Evolutionary conservation across 2,329 filamentous ascomycete genomes (phyloP).

Genomic region (Verticillium tricorpus): DNA sequence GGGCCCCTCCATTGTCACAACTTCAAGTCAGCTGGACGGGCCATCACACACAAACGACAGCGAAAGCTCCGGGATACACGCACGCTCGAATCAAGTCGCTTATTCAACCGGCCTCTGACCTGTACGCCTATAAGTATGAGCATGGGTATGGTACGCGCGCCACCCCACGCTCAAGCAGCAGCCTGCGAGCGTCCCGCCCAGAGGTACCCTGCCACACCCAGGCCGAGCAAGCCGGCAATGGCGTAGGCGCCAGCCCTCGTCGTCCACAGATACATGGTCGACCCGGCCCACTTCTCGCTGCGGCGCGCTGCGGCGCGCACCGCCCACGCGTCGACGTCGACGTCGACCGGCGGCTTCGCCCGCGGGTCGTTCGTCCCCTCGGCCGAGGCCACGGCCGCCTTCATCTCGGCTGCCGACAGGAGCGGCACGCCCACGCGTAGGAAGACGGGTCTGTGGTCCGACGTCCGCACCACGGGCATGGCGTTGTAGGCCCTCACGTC

Average conservation of each 20-base stretch:
- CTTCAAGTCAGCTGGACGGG: no score
- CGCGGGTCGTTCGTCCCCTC: slow-evolving; percentile 31
- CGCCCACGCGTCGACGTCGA: slow-evolving; percentile 52
- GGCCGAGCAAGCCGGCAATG: slow-evolving; percentile 35
- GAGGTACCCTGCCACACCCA: slow-evolving; percentile 44
- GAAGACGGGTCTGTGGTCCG: slow-evolving; percentile 83
- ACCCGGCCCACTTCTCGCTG: slow-evolving; percentile 45
- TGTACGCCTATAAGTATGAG: background rate
- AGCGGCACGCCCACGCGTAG: slow-evolving; percentile 66
- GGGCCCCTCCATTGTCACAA: no score
- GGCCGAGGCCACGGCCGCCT: slow-evolving; percentile 20
- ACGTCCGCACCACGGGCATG: slow-evolving; percentile 73
- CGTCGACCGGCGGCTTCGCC: slow-evolving; percentile 41
- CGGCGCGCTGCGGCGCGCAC: slow-evolving; percentile 40
- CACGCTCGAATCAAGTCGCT: slow-evolving; percentile 1
- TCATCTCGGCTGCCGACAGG: slow-evolving; percentile 34
- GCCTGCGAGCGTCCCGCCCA: slow-evolving; percentile 8
- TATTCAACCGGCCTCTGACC: slow-evolving; percentile 1
- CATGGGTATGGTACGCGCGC: background rate
- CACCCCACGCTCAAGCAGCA: background rate
- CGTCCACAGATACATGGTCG: slow-evolving; percentile 51
- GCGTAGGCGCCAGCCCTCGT: slow-evolving; percentile 45
- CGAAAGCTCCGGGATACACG: background rate
- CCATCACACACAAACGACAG: no score
- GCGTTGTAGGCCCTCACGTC: slow-evolving; percentile 65